These are phyloP conservation scores for Fusarium succisae DNA, from an alignment of 2,329 filamentous ascomycete genomes.

Conservation along the genomic window DNA sequence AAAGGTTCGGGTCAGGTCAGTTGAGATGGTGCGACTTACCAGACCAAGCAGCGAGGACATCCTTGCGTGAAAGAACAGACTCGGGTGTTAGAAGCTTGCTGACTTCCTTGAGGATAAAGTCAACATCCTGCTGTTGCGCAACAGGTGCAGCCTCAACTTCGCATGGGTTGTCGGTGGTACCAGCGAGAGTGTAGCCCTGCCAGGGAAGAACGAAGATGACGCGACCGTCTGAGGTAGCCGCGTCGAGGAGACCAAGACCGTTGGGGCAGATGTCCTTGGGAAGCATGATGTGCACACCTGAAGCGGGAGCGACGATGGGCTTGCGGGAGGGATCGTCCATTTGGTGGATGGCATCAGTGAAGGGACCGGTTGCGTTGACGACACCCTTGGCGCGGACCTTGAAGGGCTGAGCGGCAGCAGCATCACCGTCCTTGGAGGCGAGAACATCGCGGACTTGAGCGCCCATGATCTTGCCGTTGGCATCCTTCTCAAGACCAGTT, in stretches of 20 bases:
- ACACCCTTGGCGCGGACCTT: constrained; percentile 80
- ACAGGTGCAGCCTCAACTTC: constrained; percentile 74
- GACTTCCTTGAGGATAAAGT: constrained; percentile 84
- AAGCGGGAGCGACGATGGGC: constrained; percentile 81
- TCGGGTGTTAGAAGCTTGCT: constrained; percentile 79
- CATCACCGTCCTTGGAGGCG: constrained; percentile 68
- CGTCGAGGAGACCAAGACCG: constrained; percentile 85
- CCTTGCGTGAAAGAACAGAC: constrained; percentile 76
- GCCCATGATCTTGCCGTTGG: constrained; percentile 73
- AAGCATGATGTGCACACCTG: constrained; percentile 84
- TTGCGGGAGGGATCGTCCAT: constrained; percentile 76
- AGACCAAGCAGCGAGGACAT: constrained; percentile 85
- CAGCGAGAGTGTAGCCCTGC: constrained; percentile 87
- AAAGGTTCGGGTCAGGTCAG: rapidly evolving
- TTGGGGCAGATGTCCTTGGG: constrained; percentile 81
- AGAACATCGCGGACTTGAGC: constrained; percentile 66
- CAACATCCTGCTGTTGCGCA: constrained; percentile 79
- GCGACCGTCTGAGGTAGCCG: constrained; percentile 80
- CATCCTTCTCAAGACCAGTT: constrained; percentile 77
- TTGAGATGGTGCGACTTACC: constrained; percentile 55
- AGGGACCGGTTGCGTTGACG: constrained; percentile 86
- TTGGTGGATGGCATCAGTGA: constrained; percentile 81
- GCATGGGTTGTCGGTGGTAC: constrained; percentile 81
- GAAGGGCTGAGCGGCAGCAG: constrained; percentile 63
- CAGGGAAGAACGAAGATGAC: constrained; percentile 90